Evolutionary conservation across 169 alveolate genomes (phyloP).

Genomic region (Eimeria sp.): DNA sequence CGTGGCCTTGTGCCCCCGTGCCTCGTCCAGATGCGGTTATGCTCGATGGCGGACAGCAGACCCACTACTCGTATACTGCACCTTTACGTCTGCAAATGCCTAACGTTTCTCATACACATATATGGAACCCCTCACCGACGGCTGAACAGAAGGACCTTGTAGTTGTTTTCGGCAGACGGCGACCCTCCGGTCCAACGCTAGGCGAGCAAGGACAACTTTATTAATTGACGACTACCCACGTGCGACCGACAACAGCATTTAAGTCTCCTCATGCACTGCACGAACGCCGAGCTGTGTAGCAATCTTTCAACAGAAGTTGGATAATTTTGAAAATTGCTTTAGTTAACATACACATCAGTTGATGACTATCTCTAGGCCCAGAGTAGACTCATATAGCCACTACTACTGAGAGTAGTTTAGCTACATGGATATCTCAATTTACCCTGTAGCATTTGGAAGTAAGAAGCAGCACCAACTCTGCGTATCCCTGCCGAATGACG

Average conservation of each 20-base stretch:
- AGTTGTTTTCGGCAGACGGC: background rate
- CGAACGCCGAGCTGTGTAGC: background rate
- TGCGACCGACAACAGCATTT: background rate
- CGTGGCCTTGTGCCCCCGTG: background rate
- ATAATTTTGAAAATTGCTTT: background rate
- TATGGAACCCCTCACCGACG: background rate
- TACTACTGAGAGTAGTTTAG: background rate
- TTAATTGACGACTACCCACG: background rate
- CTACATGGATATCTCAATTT: background rate
- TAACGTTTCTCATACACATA: background rate
- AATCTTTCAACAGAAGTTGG: background rate
- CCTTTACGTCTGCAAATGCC: background rate
- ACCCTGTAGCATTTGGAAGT: background rate
- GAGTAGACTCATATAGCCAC: background rate
- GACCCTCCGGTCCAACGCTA: too few species aligned
- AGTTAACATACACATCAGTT: background rate
- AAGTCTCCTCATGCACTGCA: background rate
- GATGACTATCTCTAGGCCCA: background rate
- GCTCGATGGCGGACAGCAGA: background rate
- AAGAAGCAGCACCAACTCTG: background rate
- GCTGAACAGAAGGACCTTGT: background rate
- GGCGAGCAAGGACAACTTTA: background rate
- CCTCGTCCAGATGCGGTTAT: background rate
- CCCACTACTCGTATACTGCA: background rate
- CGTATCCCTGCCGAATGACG: slow-evolving; percentile 10